Conservation (phyloP, 108 stramenopile species). For the Pseudonitzschia delicatissima region DNA sequence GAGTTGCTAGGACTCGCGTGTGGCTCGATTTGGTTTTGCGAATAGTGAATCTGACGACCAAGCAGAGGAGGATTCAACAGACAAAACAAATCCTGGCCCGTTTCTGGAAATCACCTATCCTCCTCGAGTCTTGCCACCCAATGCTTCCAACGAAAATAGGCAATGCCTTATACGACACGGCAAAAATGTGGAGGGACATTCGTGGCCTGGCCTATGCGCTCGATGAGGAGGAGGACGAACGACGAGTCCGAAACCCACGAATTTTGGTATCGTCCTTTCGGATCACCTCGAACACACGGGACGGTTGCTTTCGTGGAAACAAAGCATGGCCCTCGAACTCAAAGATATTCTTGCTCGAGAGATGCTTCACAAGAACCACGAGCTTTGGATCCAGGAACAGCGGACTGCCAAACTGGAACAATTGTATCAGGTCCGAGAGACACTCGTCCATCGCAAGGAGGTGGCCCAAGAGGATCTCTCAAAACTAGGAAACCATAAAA, state of each 20-base stretch:
- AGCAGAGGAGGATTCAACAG: not conserved
- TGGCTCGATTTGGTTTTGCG: slow-evolving; percentile 19
- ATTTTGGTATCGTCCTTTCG: slow-evolving; percentile 23
- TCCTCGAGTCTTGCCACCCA: not conserved
- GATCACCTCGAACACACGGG: slow-evolving; percentile 22
- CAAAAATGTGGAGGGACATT: not conserved
- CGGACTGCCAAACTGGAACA: slow-evolving; percentile 30
- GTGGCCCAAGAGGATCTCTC: slow-evolving; percentile 14
- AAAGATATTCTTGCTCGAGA: slow-evolving; percentile 16
- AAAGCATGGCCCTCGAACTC: slow-evolving; percentile 28
- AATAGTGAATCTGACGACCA: not conserved
- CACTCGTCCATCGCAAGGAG: slow-evolving; percentile 31
- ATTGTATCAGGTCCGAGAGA: slow-evolving; percentile 42
- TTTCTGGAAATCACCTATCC: slow-evolving; percentile 21
- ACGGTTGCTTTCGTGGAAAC: slow-evolving; percentile 33
- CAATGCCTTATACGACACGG: not conserved
- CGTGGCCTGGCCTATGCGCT: not conserved
- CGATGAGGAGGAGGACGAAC: not conserved
- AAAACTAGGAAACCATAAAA: slow-evolving; percentile 19
- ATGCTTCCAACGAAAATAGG: not conserved
- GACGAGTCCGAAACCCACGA: not conserved
- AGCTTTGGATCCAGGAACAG: slow-evolving; percentile 21
- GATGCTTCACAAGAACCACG: slow-evolving; percentile 15
- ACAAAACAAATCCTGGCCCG: not conserved
- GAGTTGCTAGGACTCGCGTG: slow-evolving; percentile 31